Conservation (phyloP, 1,284 basidiomycete species). For the Fereydounia khargensis region DNA sequence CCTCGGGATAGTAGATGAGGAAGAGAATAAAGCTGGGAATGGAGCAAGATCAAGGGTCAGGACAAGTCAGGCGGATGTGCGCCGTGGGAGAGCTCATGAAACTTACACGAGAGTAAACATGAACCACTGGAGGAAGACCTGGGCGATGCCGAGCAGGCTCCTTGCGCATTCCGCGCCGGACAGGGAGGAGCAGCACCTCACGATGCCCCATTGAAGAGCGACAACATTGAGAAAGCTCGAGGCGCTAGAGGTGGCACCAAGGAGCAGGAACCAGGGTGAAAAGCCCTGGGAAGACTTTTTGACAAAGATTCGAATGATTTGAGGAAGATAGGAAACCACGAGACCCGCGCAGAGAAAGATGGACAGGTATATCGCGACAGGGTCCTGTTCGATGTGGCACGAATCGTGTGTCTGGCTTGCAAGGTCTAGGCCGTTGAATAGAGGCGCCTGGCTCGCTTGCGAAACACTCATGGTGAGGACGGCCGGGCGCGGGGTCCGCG, state of each 20-base stretch:
- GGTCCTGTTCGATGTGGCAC: constrained; percentile 65
- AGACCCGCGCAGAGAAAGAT: constrained; percentile 74
- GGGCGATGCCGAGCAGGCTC: constrained; percentile 76
- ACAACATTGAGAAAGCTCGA: constrained; percentile 61
- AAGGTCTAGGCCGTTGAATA: too few species aligned
- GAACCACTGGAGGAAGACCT: constrained; percentile 80
- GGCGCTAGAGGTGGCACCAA: constrained; percentile 71
- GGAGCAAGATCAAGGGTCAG: neutral
- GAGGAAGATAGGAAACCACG: constrained; percentile 81
- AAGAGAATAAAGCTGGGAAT: constrained; percentile 74
- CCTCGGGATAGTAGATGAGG: constrained; percentile 83
- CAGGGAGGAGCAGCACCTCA: constrained; percentile 71
- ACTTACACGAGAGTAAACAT: constrained; percentile 81
- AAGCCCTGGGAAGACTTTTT: constrained; percentile 80
- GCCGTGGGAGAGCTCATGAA: neutral
- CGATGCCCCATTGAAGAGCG: constrained; percentile 80
- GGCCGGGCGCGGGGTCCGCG: too few species aligned
- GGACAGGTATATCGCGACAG: constrained; percentile 72
- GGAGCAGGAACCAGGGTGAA: constrained; percentile 86
- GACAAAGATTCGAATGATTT: constrained; percentile 66
- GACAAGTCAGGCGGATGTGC: too few species aligned
- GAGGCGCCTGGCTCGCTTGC: too few species aligned
- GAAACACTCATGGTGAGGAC: too few species aligned
- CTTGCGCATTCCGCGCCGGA: constrained; percentile 67
- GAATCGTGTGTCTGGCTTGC: too few species aligned